Evolutionary conservation across 2,329 filamentous ascomycete genomes (phyloP).

Genomic region (Calonectria honghensis): DNA sequence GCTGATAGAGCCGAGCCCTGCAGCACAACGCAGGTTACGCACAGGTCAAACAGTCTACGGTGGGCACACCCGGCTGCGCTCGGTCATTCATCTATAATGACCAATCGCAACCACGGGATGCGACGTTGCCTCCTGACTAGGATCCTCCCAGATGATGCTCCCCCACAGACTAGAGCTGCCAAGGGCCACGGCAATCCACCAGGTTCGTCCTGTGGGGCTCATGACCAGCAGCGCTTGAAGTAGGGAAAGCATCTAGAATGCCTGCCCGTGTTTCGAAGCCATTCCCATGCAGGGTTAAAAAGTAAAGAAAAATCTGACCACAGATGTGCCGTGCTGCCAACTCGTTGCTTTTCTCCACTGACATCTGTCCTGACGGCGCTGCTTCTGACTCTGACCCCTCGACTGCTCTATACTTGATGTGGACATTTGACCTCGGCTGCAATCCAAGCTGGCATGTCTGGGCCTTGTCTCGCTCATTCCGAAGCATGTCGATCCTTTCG

Average conservation of each 20-base stretch:
- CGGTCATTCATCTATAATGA: constrained; percentile 21
- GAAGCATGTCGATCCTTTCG: constrained; percentile 25
- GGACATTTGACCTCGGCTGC: not conserved
- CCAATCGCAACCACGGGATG: constrained; percentile 28
- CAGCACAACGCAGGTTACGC: constrained; percentile 12
- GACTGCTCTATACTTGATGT: not conserved
- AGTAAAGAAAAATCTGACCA: constrained; percentile 14
- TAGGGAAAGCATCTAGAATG: constrained; percentile 55
- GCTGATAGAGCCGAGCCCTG: not conserved
- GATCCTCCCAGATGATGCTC: constrained; percentile 42
- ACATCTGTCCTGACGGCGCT: not conserved
- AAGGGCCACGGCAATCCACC: constrained; percentile 40
- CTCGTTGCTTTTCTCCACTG: constrained; percentile 46
- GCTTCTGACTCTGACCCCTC: not conserved
- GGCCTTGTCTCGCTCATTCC: constrained; percentile 28
- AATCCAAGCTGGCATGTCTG: constrained; percentile 3
- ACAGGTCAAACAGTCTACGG: constrained; percentile 23
- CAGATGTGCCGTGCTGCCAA: constrained; percentile 29
- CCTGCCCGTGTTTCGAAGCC: constrained; percentile 39
- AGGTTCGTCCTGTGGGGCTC: constrained; percentile 41
- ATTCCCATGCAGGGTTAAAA: constrained; percentile 36
- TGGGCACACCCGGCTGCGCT: constrained; percentile 38
- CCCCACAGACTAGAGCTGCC: constrained; percentile 32
- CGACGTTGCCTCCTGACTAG: constrained; percentile 52
- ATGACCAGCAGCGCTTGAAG: constrained; percentile 43